phyloP scores from a whole-genome alignment of 2,329 filamentous ascomycete species.

The Didymella arachidicola region DNA sequence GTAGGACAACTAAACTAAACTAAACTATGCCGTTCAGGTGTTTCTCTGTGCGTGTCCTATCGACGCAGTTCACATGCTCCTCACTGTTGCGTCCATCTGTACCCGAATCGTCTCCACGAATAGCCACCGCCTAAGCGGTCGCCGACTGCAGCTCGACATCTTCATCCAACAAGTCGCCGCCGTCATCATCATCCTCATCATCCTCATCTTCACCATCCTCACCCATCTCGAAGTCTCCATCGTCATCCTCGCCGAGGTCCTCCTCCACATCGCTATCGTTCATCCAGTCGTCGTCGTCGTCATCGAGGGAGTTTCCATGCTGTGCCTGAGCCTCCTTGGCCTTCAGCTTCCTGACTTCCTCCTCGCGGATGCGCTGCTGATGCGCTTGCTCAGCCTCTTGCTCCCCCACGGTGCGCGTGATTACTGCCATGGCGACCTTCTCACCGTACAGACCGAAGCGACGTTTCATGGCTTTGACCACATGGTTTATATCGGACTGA shows the following conservation, averaged over 20 bases:
- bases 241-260: constrained; percentile 14
- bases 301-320: constrained; percentile 1
- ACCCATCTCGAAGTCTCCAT: constrained; percentile 11
- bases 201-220: constrained; percentile 12
- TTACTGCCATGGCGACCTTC: not conserved
- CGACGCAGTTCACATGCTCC: not conserved
- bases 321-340: constrained; percentile 4
- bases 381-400: constrained; percentile 10
- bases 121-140: not conserved
- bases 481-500: not conserved
- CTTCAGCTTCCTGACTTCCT: constrained; percentile 13
- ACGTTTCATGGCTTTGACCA: not conserved
- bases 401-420: constrained; percentile 19
- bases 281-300: constrained; percentile 13
- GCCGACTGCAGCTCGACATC: not conserved
- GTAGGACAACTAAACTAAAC: too few relatives aligned
- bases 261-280: constrained; percentile 22
- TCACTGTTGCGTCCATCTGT: not conserved
- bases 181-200: constrained; percentile 14
- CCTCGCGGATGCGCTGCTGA: constrained; percentile 11
- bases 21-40: not conserved
- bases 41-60: not conserved
- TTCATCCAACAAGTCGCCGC: constrained; percentile 4
- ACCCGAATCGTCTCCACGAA: not conserved
- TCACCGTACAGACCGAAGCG: not conserved